phyloP scores from a whole-genome alignment of 2,329 filamentous ascomycete genomes.

The Torrubiella hemipterigena region DNA sequence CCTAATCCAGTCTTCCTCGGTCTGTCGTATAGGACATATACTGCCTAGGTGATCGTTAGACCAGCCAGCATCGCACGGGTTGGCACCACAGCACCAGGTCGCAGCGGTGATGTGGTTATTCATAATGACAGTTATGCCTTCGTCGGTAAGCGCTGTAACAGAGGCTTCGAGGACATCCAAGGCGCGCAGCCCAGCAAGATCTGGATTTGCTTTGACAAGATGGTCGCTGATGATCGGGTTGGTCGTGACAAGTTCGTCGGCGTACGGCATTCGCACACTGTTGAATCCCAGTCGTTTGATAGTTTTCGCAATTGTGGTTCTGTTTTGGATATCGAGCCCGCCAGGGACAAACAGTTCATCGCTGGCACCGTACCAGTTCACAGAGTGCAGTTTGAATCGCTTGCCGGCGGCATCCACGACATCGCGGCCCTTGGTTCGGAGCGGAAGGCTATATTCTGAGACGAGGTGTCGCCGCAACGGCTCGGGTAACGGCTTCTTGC shows the following conservation, averaged over 20 bases:
- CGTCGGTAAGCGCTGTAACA: constrained; percentile 45
- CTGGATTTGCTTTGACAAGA: constrained; percentile 45
- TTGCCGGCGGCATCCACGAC: constrained; percentile 45
- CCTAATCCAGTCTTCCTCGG: constrained; percentile 52
- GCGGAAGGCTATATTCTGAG: constrained; percentile 38
- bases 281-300: constrained; percentile 56
- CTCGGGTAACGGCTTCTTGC: constrained; percentile 32
- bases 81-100: constrained; percentile 56
- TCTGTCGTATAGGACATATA: constrained; percentile 49
- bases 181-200: constrained; percentile 43
- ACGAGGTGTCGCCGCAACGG: constrained; percentile 31
- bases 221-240: constrained; percentile 42
- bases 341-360: constrained; percentile 54
- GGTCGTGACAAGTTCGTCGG: constrained; percentile 52
- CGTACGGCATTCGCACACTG: constrained; percentile 56
- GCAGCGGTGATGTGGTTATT: constrained; percentile 62
- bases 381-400: constrained; percentile 49
- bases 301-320: constrained; percentile 44
- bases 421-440: constrained; percentile 46
- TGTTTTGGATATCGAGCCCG: constrained; percentile 51
- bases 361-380: constrained; percentile 63
- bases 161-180: constrained; percentile 50
- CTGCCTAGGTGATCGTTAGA: constrained; percentile 50
- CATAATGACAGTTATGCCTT: constrained; percentile 51
- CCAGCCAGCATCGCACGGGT: constrained; percentile 57